Conservation (phyloP, 169 alveolate genomes). For the Plasmodium malariae region DNA sequence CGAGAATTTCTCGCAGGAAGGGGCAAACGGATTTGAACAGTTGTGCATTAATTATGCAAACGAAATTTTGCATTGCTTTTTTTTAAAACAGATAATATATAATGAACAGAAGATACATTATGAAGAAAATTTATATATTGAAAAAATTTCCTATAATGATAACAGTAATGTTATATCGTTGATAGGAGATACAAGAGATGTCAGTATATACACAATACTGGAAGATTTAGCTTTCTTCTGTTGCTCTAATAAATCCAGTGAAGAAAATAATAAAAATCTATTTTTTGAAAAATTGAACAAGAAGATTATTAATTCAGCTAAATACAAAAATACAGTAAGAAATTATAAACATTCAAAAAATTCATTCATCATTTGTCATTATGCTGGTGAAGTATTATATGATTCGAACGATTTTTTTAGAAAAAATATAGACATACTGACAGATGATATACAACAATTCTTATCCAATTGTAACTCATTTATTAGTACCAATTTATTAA, state of each 20-base stretch:
- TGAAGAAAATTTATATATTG: constrained; percentile 73
- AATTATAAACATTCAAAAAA: constrained; percentile 72
- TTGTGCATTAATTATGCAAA: constrained; percentile 92
- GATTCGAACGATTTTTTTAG: constrained; percentile 78
- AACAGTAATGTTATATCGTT: constrained; percentile 81
- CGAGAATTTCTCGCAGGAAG: constrained; percentile 87
- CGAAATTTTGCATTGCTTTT: constrained; percentile 90
- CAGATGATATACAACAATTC: constrained; percentile 78
- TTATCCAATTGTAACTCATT: constrained; percentile 44
- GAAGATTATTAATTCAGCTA: constrained; percentile 43
- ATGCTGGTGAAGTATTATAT: constrained; percentile 82
- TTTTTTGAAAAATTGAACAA: constrained; percentile 62
- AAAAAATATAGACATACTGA: constrained; percentile 80
- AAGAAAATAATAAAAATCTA: constrained; percentile 50
- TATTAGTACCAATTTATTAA: constrained; percentile 55
- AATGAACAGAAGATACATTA: constrained; percentile 86
- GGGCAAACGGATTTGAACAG: constrained; percentile 90
- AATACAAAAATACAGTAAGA: constrained; percentile 33
- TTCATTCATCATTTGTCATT: constrained; percentile 80
- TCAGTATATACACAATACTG: constrained; percentile 53
- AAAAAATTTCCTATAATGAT: constrained; percentile 79
- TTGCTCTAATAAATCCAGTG: constrained; percentile 53
- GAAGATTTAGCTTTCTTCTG: constrained; percentile 64
- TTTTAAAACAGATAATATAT: constrained; percentile 89
- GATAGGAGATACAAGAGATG: constrained; percentile 77